Evolutionary conservation across 179 eudicot species (phyloP), one percentile per base, ranked within the genome.

Genomic region (Kewa caespitosa): DNA sequence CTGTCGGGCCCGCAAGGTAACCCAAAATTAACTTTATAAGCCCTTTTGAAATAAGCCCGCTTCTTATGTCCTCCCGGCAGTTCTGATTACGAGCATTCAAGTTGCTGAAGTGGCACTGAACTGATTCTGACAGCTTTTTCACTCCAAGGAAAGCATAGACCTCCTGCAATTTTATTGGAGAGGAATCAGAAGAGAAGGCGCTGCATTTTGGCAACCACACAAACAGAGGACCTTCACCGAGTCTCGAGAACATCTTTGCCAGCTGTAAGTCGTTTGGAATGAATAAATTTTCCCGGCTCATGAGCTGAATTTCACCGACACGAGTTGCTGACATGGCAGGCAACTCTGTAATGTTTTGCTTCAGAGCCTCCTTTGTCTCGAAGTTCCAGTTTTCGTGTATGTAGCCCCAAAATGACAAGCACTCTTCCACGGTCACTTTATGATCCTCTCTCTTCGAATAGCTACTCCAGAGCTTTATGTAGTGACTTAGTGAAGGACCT

Each of bases 221-320:
- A 73, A 68, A 79, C 6, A 77, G 10, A 66, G 82, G 83, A 10
- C 59, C 38, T 20, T 67, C 78, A 48, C 31, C 80, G 34, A 38
- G 66, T 27, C 1, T 37, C 38, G 64, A 28, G 41, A 82, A 82
- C 37, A 79, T 38, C 46, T 62, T 79, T 73, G 76, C 79, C 48
- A 79, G 70, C 75, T 41, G 70, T 25, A 82, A 8, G 61, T 79
- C 72, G 46, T 80, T 79, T 17, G 82, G 64, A 31, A 79, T 30
- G 63, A 76, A 63, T 37, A 79, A 70, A 32, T 39, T 25, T 27
- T 82, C 82, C 34, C 62, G 79, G 57, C 14, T 32, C 27, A 72
- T 75, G 25, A 79, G 75, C 18, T 48, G 55, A 28, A 63, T 62
- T 20, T n/a, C n/a, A n/a, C 62, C 59, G 71, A 57, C 15, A 54